A percentile compares a stretch with the other conserved stretches of the same genome.
phyloP scores from a whole-genome alignment of 306 rosid genomes.

The Acacia acuminata region DNA sequence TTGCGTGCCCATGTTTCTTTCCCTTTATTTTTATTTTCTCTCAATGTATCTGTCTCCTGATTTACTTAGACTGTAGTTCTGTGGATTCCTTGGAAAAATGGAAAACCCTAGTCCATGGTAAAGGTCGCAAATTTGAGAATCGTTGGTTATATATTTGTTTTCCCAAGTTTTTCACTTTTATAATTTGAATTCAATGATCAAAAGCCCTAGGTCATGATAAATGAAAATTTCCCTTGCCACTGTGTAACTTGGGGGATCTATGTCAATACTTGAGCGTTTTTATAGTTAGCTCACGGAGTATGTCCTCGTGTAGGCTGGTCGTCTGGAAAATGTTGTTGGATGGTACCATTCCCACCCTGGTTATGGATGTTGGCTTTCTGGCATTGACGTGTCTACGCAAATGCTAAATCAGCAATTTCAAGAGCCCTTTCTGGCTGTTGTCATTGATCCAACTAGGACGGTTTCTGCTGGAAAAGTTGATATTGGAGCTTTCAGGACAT shows the following conservation, averaged over 20 bases:
- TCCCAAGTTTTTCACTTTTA: neutral
- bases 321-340: conserved; percentile 93
- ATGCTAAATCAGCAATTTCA: conserved; percentile 94
- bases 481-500: conserved; percentile 98
- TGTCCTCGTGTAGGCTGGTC: conserved; percentile 64
- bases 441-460: conserved; percentile 93
- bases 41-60: neutral
- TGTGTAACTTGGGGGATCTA: neutral
- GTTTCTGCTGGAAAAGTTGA: conserved; percentile 99
- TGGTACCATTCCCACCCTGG: conserved; percentile 99
- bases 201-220: neutral
- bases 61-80: neutral
- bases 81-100: neutral
- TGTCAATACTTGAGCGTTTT: neutral
- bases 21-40: neutral
- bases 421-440: conserved; percentile 96
- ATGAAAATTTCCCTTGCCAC: neutral
- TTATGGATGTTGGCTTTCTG: conserved; percentile 99
- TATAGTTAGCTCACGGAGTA: conserved; percentile 13
- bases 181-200: neutral
- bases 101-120: conserved; percentile 28
- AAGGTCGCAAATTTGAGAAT: neutral
- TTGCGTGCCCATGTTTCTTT: neutral
- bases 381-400: conserved; percentile 95
- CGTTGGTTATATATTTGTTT: neutral